Base-by-base conservation (phyloP, 148 eudicot genomes). In the Oxyria digyna region DNA sequence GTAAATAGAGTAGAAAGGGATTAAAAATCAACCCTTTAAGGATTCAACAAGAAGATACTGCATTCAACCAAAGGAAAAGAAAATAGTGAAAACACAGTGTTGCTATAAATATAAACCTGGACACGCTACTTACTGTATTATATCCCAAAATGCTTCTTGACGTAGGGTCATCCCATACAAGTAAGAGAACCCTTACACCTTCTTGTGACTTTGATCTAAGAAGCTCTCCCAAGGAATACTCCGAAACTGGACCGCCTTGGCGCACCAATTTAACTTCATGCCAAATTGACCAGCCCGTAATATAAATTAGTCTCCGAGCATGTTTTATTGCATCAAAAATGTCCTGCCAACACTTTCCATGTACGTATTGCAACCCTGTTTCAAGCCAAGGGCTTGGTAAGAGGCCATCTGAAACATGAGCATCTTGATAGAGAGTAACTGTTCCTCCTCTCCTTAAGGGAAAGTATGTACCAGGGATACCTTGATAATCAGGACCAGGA, bases 91-190 rank as follows among this genome's bases (percentile, higher is more conserved):
- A 37, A 65, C 7, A 4, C 4, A 33, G 13, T 35, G 33, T 18
- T 20, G 7, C 23, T n/a, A 12, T 9, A 33, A 35, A 65, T n/a
- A 35, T 35, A 43, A 23, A 65, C 35, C 3, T 65, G 26, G 64
- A 13, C 27, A 29, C 17, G 12, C 23, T 40, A 42, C 89, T 87
- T 79, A 92, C 96, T 42, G 81, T 79, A 50, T 78, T 75, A 64
- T 67, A 80, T 13, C 84, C 82, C 43, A 86, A 63, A 76, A 93
- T 67, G 64, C 80, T 86, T 55, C 71, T 75, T 62, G 98, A 93
- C 76, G 90, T 87, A 69, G 91, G 98, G 73, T 93, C 96, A 78
- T 87, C 95, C 98, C 98, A 89, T 37, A 93, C 73, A 64, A 93
- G 90, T 37, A 93, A 87, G 75, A 93, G 75, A 21, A 93, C 90